Percentiles rank a stretch among this genome's conserved stretches.
Conservation (phyloP, 148 eudicot species). For the Diospyros lotus region DNA sequence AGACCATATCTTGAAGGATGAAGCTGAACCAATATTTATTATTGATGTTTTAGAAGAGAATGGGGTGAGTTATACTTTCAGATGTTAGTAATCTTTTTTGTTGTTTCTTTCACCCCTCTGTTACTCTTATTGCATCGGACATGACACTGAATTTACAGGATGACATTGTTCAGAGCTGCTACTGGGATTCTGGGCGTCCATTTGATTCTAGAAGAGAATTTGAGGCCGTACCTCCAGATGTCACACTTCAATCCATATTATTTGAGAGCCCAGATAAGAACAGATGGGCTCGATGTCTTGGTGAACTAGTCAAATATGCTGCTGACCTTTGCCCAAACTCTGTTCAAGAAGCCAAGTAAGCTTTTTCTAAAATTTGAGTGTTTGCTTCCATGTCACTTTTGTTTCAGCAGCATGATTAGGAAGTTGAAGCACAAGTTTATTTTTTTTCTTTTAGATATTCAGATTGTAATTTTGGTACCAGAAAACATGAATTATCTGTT, state of each 20-base stretch:
- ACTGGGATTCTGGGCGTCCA: conserved; percentile 95
- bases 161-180: conserved; percentile 97
- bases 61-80: conserved; percentile 57
- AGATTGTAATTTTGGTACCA: too few species aligned
- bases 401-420: not conserved
- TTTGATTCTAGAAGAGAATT: conserved; percentile 90
- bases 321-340: conserved; percentile 96
- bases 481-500: too few species aligned
- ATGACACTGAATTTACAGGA: conserved; percentile 51
- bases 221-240: conserved; percentile 88
- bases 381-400: not conserved
- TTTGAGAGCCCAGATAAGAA: conserved; percentile 97
- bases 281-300: conserved; percentile 94
- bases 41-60: conserved; percentile 96
- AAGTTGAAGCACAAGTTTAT: not conserved
- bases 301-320: conserved; percentile 94
- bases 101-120: not conserved
- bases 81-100: not conserved
- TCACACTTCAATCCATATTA: conserved; percentile 81
- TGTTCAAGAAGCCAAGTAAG: conserved; percentile 97
- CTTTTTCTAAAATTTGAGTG: conserved; percentile 1
- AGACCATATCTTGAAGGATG: conserved; percentile 55
- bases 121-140: not conserved
- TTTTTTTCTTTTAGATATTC: too few species aligned
- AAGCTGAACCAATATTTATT: conserved; percentile 89